Percentiles rank a stretch among this genome's conserved stretches.
These are phyloP conservation scores for Mariannaea sp. DNA, from an alignment of 2,329 filamentous ascomycete species.

Conservation along the genomic window DNA sequence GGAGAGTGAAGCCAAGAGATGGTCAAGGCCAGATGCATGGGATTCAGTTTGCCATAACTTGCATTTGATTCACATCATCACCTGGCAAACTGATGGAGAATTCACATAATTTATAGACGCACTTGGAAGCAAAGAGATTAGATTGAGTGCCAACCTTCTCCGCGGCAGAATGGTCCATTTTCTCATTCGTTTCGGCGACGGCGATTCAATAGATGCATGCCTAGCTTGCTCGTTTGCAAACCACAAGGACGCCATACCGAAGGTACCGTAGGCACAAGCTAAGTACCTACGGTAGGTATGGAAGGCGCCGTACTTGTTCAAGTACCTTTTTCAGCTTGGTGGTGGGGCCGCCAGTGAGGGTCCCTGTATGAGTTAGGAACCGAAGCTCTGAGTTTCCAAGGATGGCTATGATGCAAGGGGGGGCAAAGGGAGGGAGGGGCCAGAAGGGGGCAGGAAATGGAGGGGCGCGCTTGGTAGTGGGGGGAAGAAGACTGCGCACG, in stretches of 20 bases:
- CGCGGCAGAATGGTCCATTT: neutral
- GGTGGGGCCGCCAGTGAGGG: conserved; percentile 13
- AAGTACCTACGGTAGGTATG: neutral
- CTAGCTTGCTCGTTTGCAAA: conserved; percentile 8
- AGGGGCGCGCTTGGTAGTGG: conserved; percentile 17
- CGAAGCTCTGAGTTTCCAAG: conserved; percentile 5
- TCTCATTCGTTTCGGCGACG: neutral
- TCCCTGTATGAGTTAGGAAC: conserved; percentile 20
- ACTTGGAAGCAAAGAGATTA: too few species aligned
- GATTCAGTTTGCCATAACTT: too few species aligned
- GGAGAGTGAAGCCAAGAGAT: neutral
- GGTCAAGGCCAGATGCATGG: too few species aligned
- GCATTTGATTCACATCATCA: too few species aligned
- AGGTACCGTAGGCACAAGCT: neutral
- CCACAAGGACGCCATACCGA: neutral
- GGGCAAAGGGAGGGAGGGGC: conserved; percentile 17
- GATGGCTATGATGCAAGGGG: conserved; percentile 35
- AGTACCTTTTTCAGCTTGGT: too few species aligned
- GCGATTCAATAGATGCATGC: conserved; percentile 15
- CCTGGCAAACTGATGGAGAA: too few species aligned
- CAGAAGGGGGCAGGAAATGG: conserved; percentile 22
- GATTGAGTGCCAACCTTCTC: too few species aligned
- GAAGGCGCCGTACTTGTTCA: too few species aligned
- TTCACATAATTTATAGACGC: too few species aligned
- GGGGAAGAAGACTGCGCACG: conserved; percentile 6